These are phyloP conservation scores for Epicoccum nigrum DNA, from an alignment of 2,329 filamentous ascomycete genomes.

Conservation along the genomic window DNA sequence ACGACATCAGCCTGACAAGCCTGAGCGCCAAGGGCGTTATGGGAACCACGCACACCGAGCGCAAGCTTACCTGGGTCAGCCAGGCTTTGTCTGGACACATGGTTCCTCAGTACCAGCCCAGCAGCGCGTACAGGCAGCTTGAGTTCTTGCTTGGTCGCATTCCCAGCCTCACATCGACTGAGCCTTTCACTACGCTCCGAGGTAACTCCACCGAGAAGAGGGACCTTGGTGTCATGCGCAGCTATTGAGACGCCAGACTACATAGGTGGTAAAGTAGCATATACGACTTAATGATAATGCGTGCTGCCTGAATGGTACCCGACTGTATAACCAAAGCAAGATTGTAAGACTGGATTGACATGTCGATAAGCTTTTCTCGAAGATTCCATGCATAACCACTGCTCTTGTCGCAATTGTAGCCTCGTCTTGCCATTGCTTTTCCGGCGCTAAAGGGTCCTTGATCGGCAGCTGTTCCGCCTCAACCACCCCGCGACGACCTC, in stretches of 20 bases:
- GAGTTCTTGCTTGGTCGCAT: slow-evolving; percentile 78
- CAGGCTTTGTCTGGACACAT: slow-evolving; percentile 71
- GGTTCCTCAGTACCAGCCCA: slow-evolving; percentile 70
- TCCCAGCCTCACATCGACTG: slow-evolving; percentile 55
- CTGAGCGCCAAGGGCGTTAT: slow-evolving; percentile 69
- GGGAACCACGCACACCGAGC: slow-evolving; percentile 74
- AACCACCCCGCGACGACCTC: slow-evolving; percentile 9
- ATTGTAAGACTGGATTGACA: too few species aligned
- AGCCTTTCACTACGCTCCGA: slow-evolving; percentile 38
- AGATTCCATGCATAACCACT: not conserved
- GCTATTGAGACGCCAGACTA: not conserved
- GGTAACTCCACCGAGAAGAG: slow-evolving; percentile 19
- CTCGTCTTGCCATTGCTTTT: not conserved
- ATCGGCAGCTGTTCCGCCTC: not conserved
- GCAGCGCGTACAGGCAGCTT: slow-evolving; percentile 71
- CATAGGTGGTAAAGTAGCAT: not conserved
- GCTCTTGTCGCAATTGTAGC: not conserved
- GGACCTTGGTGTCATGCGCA: slow-evolving; percentile 17
- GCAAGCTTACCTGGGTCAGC: slow-evolving; percentile 74
- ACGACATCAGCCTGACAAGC: slow-evolving; percentile 52
- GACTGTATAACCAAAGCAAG: not conserved
- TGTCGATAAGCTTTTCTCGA: not conserved
- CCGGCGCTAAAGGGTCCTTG: slow-evolving; percentile 3
- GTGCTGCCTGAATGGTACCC: not conserved
- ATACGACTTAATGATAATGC: slow-evolving; percentile 8